Base-by-base conservation (phyloP, 805 yeast genomes). In the Cyberlindnera euphorbiiphila region DNA sequence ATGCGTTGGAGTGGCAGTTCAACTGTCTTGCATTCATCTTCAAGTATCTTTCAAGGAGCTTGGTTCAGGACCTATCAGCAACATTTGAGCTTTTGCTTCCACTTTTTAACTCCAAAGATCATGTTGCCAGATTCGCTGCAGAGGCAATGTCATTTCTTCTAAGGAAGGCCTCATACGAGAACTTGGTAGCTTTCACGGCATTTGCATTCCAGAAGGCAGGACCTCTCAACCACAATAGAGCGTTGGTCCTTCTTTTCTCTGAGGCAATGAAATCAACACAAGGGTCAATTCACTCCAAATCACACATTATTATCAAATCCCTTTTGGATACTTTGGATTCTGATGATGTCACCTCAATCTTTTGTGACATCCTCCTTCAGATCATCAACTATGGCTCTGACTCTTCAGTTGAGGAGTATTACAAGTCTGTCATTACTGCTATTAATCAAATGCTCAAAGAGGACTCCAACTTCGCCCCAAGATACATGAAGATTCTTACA, bases 91-190 rank as follows among this genome's bases (percentile, higher is more conserved):
- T 73, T 5, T 64, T 88, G 10, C 60, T 76, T 23, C 89, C 94
- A 0, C 59, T 87, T 16, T 64, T 91, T 37, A 73, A 74, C 24
- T 61, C 77, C 39, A 82, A 80, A 48, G 76, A 76, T 19, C 78
- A 82, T 46, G 70, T 89, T 24, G 70, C 85, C 1, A 71, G 94
- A 44, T 93, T 91, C 52, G 79, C 95, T 15, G 88, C 96, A 0
- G 97, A 91, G 59, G 93, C 96, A 0, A 59, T 91, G 31, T 85
- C 97, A 0, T 93, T 84, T 51, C 65, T 91, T 39, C 65, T 91
- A 9, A 76, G 93, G 54, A 85, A 85, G 57, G 69, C 85, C 44
- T 67, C 69, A 17, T 56, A 66, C 0, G 68, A 68, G 1, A 62
- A 72, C 6, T 61, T 88, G 32, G 50, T 56, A 1, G 39, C 47